Evolutionary conservation across 1,284 basidiomycete genomes (phyloP).

Genomic region (Austropuccinia psidii): DNA sequence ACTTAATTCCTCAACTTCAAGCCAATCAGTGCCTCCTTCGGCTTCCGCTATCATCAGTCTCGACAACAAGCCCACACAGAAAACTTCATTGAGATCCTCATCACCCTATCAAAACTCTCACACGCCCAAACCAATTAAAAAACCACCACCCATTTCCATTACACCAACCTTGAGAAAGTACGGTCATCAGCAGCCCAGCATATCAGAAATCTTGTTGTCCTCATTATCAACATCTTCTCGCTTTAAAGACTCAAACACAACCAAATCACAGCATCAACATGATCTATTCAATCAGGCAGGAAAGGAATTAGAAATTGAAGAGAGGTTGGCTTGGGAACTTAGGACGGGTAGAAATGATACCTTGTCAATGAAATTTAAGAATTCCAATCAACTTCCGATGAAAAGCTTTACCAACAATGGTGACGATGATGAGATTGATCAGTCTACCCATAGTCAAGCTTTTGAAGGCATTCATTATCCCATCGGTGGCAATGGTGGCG

Average conservation of each 20-base stretch:
- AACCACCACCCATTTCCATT: constrained; percentile 19
- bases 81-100: no score
- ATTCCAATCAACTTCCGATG: neutral
- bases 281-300: neutral
- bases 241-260: neutral
- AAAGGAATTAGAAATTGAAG: constrained; percentile 18
- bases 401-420: no score
- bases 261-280: neutral
- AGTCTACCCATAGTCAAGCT: neutral
- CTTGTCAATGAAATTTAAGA: constrained; percentile 1
- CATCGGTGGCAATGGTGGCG: neutral
- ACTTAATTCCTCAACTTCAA: no score
- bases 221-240: no score
- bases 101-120: neutral
- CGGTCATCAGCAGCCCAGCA: neutral
- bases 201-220: no score
- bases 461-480: no score
- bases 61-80: no score
- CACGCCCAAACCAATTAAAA: neutral
- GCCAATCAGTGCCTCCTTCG: neutral
- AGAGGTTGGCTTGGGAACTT: neutral
- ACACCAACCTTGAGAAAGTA: constrained; percentile 6
- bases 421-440: no score
- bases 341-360: constrained; percentile 11
- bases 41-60: neutral